Base-by-base conservation (phyloP, 768 basidiomycete genomes). In the Infundibulicybe gibba region DNA sequence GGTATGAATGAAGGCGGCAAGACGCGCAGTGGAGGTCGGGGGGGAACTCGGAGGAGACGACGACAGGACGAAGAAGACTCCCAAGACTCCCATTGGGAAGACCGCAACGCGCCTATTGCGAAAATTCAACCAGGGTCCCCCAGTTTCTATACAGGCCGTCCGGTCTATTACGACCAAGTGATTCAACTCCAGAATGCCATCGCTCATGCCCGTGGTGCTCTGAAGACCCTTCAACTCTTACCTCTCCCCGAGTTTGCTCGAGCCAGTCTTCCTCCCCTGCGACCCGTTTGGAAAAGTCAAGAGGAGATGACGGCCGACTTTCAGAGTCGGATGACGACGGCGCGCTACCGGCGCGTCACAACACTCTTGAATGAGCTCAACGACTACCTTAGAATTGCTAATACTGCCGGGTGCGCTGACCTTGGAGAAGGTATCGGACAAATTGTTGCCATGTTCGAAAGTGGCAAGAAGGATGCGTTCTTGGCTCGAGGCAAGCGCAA, bases 61-160 rank as follows among this genome's bases (percentile, higher is more conserved):
- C 46, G 37, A 6, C 40, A 43, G 16, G 53, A 58, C 5, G 59
- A 56, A 1, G 48, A 54, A 15, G 41, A 53, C 9, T 39, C 41
- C 11, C 39, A 21, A 21, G 34, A 32, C 13, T 10, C 38, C 17
- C 35, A 39, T 8, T 55, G 54, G 53, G 50, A 56, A 10, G 45
- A 51, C 10, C 35, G 35, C 10, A 19, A 38, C 14, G 17, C 14
- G 10, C 49, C 50, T 14, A 25, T 45, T 6, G 37, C 42, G 9
- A 63, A 62, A 49, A 53, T 59, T 11, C 52, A 62, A 47, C 90
- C 90, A 0, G 65, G 74, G 15, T 87, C 90, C 6, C 80, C 90
- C 16, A 81, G 79, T 41, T 94, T 93, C 69, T 97, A 90, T 70
- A 91, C 93, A 14, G 85, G 84, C 13, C 82, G 85, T 31, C 71